phyloP scores from a whole-genome alignment of 768 basidiomycete species.

The Lentinula raphanica region DNA sequence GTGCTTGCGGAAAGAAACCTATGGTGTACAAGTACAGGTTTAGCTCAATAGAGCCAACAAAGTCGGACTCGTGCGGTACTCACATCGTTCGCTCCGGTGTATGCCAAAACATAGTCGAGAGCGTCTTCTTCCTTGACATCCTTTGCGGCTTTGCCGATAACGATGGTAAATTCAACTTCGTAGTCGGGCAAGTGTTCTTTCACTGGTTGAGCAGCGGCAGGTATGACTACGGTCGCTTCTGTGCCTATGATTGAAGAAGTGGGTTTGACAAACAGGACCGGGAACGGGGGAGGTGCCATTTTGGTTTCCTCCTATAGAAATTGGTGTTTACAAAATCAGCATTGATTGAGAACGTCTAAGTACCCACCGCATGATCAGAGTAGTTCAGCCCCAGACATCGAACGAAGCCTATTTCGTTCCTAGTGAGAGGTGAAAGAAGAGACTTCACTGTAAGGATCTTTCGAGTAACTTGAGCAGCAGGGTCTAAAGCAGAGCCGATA shows the following conservation, averaged over 20 bases:
- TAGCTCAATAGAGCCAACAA: neutral
- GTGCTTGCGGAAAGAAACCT: slow-evolving; percentile 80
- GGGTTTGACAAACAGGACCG: slow-evolving; percentile 80
- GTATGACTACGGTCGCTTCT: slow-evolving; percentile 58
- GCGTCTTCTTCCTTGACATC: slow-evolving; percentile 77
- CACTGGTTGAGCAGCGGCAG: slow-evolving; percentile 63
- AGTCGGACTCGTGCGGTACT: neutral
- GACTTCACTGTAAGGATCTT: slow-evolving; percentile 65
- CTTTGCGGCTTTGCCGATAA: slow-evolving; percentile 79
- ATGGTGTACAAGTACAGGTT: neutral
- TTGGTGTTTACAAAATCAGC: neutral
- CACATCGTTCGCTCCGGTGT: slow-evolving; percentile 75
- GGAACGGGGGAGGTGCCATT: slow-evolving; percentile 56
- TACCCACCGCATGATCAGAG: slow-evolving; percentile 69
- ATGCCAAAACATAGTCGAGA: slow-evolving; percentile 80
- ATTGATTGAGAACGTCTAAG: neutral
- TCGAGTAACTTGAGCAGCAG: slow-evolving; percentile 56
- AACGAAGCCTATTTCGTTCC: slow-evolving; percentile 62
- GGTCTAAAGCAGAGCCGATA: slow-evolving; percentile 62
- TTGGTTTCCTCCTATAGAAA: slow-evolving; percentile 58
- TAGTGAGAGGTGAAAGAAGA: slow-evolving; percentile 64
- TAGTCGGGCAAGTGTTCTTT: slow-evolving; percentile 74
- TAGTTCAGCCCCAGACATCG: slow-evolving; percentile 81
- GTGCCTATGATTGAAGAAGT: slow-evolving; percentile 66
- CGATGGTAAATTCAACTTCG: slow-evolving; percentile 75